phyloP scores from a whole-genome alignment of 371 early-diverging fungal species.

The Smittium culicis region DNA sequence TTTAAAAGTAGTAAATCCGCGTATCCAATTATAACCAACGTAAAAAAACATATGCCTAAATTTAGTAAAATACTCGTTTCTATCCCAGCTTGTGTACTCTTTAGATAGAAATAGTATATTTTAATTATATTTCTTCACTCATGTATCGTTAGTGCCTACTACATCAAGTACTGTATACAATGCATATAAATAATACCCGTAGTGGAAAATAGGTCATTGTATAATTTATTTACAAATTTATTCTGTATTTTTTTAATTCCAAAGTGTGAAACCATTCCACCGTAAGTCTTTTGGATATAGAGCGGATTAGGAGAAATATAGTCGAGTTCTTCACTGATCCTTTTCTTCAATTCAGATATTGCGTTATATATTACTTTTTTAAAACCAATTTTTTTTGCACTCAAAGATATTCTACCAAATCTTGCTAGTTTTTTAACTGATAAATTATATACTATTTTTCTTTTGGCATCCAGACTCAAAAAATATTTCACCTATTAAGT shows the following conservation, averaged over 20 bases:
- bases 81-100: conserved; percentile 41
- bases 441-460: conserved; percentile 33
- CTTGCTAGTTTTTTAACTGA: conserved; percentile 59
- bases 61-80: conserved; percentile 42
- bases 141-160: conserved; percentile 29
- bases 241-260: conserved; percentile 31
- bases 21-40: conserved; percentile 63
- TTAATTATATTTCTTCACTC: conserved; percentile 16
- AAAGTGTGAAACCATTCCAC: conserved; percentile 38
- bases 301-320: conserved; percentile 38
- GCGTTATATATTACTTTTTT: conserved; percentile 26
- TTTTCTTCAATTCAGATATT: conserved; percentile 18
- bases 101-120: conserved; percentile 35
- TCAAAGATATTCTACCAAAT: conserved; percentile 43
- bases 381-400: conserved; percentile 37
- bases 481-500: conserved; percentile 3
- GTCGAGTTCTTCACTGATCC: conserved; percentile 39
- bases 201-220: conserved; percentile 67
- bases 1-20: conserved; percentile 45
- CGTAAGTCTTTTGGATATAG: conserved; percentile 43
- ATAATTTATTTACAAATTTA: conserved; percentile 41
- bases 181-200: conserved; percentile 51
- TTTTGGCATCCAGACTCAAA: conserved; percentile 32
- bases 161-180: conserved; percentile 44
- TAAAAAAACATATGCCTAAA: conserved; percentile 56